Evolutionary conservation across 202 grass and related monocot species (phyloP).

Genomic region (Bolboschoenoplectus hybrid): DNA sequence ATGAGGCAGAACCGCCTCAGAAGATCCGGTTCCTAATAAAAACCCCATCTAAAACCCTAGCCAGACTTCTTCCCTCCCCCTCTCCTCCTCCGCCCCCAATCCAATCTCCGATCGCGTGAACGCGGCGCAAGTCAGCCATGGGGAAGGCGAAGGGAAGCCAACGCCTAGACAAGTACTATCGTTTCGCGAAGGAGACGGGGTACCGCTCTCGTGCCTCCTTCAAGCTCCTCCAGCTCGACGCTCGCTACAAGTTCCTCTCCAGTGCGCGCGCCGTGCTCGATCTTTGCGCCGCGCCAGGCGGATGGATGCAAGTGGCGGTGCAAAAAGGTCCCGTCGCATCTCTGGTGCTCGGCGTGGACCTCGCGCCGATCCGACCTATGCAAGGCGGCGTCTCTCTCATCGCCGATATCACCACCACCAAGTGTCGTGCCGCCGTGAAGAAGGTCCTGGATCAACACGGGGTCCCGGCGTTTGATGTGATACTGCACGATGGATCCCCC

Average conservation of each 20-base stretch:
- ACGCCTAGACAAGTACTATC: slow-evolving; percentile 87
- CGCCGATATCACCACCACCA: slow-evolving; percentile 89
- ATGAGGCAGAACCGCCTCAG: not conserved
- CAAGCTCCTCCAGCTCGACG: slow-evolving; percentile 96
- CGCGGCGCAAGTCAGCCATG: slow-evolving; percentile 49
- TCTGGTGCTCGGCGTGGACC: slow-evolving; percentile 81
- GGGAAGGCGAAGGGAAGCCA: slow-evolving; percentile 96
- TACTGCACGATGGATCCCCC: slow-evolving; percentile 91
- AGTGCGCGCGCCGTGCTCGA: slow-evolving; percentile 80
- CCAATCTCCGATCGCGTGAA: not conserved
- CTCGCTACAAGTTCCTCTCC: slow-evolving; percentile 78
- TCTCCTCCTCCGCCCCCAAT: slow-evolving; percentile 2
- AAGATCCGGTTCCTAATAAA: slow-evolving; percentile 8
- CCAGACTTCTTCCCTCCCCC: not conserved
- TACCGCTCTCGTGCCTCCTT: slow-evolving; percentile 85
- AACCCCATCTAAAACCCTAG: slow-evolving; percentile 64
- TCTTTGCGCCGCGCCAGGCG: slow-evolving; percentile 88
- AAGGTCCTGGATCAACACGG: slow-evolving; percentile 73
- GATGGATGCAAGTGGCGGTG: slow-evolving; percentile 85
- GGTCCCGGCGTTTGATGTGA: slow-evolving; percentile 64
- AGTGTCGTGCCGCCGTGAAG: slow-evolving; percentile 73
- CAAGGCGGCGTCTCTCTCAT: slow-evolving; percentile 78
- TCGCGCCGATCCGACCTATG: slow-evolving; percentile 84
- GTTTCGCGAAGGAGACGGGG: slow-evolving; percentile 84
- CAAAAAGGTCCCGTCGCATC: slow-evolving; percentile 67